Conservation (phyloP, 176 grass and related monocot genomes). For the Phoenix roebelenii region DNA sequence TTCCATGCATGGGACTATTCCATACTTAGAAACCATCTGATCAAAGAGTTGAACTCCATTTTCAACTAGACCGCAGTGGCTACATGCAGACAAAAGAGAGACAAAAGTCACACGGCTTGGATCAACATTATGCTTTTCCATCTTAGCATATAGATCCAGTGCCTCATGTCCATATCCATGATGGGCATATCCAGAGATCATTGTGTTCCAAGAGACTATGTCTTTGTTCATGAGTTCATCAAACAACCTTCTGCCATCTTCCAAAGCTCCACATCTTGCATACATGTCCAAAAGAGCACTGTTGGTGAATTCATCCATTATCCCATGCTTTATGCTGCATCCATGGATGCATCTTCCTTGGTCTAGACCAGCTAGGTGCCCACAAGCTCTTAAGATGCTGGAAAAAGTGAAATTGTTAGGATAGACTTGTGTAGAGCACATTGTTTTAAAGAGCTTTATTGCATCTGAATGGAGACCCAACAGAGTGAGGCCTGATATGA, state of each 20-base stretch:
- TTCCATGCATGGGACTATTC: conserved; percentile 24
- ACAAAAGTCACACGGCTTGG: conserved; percentile 34
- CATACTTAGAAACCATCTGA: conserved; percentile 24
- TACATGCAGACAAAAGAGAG: conserved; percentile 35
- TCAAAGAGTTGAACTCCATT: conserved; percentile 27
- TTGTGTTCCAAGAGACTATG: conserved; percentile 1
- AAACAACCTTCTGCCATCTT: conserved; percentile 26
- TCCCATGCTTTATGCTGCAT: conserved; percentile 19
- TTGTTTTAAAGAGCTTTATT: conserved; percentile 24
- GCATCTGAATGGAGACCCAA: conserved; percentile 24
- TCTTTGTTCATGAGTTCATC: conserved; percentile 19
- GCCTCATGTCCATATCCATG: conserved; percentile 33
- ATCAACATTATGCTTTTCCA: conserved; percentile 11
- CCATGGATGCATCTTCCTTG: conserved; percentile 30
- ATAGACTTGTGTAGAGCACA: conserved; percentile 11
- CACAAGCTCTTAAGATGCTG: conserved; percentile 34
- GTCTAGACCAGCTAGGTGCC: conserved; percentile 15
- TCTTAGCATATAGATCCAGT: conserved; percentile 22
- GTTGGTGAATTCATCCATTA: conserved; percentile 19
- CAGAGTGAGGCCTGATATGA: conserved; percentile 26
- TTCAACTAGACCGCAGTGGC: conserved; percentile 24
- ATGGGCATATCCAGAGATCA: conserved; percentile 19
- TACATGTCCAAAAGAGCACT: conserved; percentile 35
- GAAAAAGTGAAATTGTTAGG: conserved; percentile 35
- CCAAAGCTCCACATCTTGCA: conserved; percentile 23